Evolutionary conservation across 1,284 basidiomycete genomes (phyloP), one percentile per base, ranked within the genome.

Genomic region (Heliocybe sulcata): DNA sequence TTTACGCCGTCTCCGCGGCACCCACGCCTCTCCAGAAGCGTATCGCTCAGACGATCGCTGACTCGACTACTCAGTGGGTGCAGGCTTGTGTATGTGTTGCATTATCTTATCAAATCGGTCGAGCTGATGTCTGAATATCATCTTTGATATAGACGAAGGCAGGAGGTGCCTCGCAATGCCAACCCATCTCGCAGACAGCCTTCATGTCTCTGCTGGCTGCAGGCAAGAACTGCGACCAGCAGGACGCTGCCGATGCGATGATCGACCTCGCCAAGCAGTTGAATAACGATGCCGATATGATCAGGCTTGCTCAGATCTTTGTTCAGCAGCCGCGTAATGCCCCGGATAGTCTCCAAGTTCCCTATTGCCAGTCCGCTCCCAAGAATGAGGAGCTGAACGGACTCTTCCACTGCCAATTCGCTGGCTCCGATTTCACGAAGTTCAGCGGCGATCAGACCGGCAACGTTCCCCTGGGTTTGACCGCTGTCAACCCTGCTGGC

Each of bases 211-310:
- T 85, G 20, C 73, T 83, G 16, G 77, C 79, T 22, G 77, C 69
- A 3, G 76, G 79, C 0, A 78, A 75, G 20, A 67, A 72, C 52
- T 86, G 83, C 61, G 82, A 77, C 12, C 83, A 86, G 65, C 83
- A 86, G 62, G 65, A 85, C 61, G 72, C 77, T 9, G 83, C 79
- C 9, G 83, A 86, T 62, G 61, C 64, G 16, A 82, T 85, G 79
- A 72, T 86, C 56, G 74, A 79, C 61, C 74, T 85, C 27, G 80
- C 79, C 35, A 84, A 84, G 65, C 63, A 72, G 20, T 74, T 85
- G 51, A 75, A 77, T 56, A 81, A 72, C 63, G 69, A 79, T 59
- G 54, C 75, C 1, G 71, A 77, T 53, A 83, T 84, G 81, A 80
- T 85, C 68, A 66, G 64, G 38, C 67, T 82, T 52, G 69, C 82